Base-by-base conservation (phyloP, 73 alveolate genomes). In the Paramecium sonneborni region DNA sequence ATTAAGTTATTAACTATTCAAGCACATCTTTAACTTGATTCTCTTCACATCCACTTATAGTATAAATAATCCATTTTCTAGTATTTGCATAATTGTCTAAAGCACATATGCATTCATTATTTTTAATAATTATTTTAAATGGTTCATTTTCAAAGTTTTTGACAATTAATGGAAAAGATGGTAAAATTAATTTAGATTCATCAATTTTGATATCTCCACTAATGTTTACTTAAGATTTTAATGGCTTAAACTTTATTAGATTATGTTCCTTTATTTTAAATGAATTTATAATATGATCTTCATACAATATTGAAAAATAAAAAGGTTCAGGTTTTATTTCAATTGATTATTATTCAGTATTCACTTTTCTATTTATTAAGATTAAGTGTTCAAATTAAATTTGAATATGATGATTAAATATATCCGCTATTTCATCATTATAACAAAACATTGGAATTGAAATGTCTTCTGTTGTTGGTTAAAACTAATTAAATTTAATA, bases 21-120 rank as follows among this genome's bases (percentile, higher is more conserved):
- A 62, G 39, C 11, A 62, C 26, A 26, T 62, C 21, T 12, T 62
- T 62, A 2, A 62, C 12, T 62, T 62, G 24, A 32, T 32, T 32
- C 24, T 32, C 84, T 30, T 62, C 9, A 12, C 84, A 62, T 23
- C 84, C 84, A 12, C 18, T 26, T 11, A 62, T 62, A 5, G 84
- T 62, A 62, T 62, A 62, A 62, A 62, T 62, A 62, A 26, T 62
- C 84, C 84, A 62, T n/a, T n/a, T 62, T 62, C 84, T 62, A 3
- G 21, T 1, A 0, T 26, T 30, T 26, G 48, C 39, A 62, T 32
- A 62, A 62, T 62, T 62, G 24, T 62, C 84, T 32, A 62, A 62
- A 12, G 48, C 84, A 62, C 84, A 62, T 2, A 62, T 62, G 11
- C 84, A 62, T 30, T 62, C 84, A 62, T 62, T 11, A 62, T 62